Conservation (phyloP, 2,329 filamentous ascomycete genomes). For the Colletotrichum liaoningense region DNA sequence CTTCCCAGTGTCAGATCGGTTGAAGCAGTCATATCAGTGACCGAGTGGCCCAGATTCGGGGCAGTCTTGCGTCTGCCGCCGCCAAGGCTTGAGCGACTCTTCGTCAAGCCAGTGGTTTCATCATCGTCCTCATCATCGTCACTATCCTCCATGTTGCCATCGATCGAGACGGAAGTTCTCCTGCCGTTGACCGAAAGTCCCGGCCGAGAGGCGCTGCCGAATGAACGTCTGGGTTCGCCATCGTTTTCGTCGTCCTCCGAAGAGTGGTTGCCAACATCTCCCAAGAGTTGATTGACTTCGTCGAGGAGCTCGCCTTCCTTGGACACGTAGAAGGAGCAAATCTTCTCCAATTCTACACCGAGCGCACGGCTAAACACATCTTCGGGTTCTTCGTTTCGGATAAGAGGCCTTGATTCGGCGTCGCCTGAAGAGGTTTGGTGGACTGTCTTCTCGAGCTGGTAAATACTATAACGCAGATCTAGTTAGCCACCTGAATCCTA, state of each 20-base stretch:
- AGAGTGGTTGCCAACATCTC: constrained; percentile 77
- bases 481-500: constrained; percentile 20
- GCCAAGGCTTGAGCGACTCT: constrained; percentile 52
- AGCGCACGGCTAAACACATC: constrained; percentile 83
- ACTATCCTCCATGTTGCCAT: constrained; percentile 71
- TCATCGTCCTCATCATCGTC: constrained; percentile 75
- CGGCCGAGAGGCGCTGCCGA: constrained; percentile 37
- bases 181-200: constrained; percentile 53
- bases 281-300: constrained; percentile 81
- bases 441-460: constrained; percentile 88
- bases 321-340: constrained; percentile 87
- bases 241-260: constrained; percentile 50
- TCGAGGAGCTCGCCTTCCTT: constrained; percentile 91
- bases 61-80: constrained; percentile 50
- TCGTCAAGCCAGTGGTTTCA: constrained; percentile 67
- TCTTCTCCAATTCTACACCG: constrained; percentile 92
- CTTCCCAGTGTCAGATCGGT: constrained; percentile 64
- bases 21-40: constrained; percentile 70
- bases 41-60: constrained; percentile 51
- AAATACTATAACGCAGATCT: constrained; percentile 73
- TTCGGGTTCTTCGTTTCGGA: constrained; percentile 81
- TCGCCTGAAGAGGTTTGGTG: constrained; percentile 75
- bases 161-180: constrained; percentile 53
- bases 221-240: constrained; percentile 28
- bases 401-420: constrained; percentile 86